Percentiles rank a stretch among this genome's conserved stretches.
Conservation (phyloP, 805 yeast species). For the Candida krabiensis region DNA sequence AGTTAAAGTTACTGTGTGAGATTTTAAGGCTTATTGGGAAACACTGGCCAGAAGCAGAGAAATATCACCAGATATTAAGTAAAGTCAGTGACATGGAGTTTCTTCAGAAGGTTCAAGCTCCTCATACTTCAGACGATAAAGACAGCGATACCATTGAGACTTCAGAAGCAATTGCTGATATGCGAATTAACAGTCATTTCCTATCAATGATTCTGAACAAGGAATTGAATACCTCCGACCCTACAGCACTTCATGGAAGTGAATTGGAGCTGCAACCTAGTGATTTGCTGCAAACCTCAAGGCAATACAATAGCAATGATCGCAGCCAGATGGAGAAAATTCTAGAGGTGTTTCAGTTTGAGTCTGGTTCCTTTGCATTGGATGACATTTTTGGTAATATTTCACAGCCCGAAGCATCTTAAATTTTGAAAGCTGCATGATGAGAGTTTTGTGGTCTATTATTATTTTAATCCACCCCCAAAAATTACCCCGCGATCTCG, state of each 20-base stretch:
- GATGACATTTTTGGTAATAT: conserved; percentile 30
- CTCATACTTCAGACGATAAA: conserved; percentile 20
- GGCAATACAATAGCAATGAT: not conserved
- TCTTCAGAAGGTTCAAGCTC: conserved; percentile 10
- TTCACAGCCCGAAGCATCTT: too few relatives aligned
- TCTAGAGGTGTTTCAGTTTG: conserved; percentile 20
- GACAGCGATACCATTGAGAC: conserved; percentile 35
- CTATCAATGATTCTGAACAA: conserved; percentile 31
- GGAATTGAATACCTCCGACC: conserved; percentile 10
- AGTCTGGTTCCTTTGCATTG: conserved; percentile 20
- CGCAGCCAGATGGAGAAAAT: conserved; percentile 9
- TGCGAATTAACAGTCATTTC: conserved; percentile 33
- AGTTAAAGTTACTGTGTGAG: conserved; percentile 9
- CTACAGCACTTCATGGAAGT: conserved; percentile 1
- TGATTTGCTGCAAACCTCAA: conserved; percentile 1
- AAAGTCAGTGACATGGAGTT: conserved; percentile 27
- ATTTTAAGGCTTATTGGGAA: conserved; percentile 22
- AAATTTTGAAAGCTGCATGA: too few relatives aligned
- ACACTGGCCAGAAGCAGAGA: conserved; percentile 30
- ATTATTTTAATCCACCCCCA: too few relatives aligned
- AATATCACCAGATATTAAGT: conserved; percentile 28
- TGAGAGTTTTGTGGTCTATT: too few relatives aligned
- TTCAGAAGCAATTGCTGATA: conserved; percentile 36
- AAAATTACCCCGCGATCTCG: too few relatives aligned
- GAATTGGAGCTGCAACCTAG: conserved; percentile 6